These are phyloP conservation scores for Aureobasidium melanogenum DNA, from an alignment of 2,329 filamentous ascomycete genomes.

Conservation along the genomic window DNA sequence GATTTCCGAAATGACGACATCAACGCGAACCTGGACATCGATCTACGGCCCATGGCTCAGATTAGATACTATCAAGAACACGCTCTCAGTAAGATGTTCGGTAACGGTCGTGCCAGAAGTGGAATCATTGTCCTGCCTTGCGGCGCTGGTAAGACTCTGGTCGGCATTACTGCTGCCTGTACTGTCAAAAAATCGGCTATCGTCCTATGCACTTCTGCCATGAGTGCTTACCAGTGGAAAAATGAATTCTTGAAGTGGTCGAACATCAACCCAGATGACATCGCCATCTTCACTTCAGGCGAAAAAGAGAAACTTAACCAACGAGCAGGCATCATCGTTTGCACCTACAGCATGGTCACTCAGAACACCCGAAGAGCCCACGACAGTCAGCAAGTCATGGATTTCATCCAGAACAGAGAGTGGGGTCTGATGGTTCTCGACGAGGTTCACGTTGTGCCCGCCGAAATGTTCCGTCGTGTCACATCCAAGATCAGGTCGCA, in stretches of 20 bases:
- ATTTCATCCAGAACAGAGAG: slow-evolving; percentile 78
- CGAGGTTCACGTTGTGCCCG: slow-evolving; percentile 95
- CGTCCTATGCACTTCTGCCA: slow-evolving; percentile 90
- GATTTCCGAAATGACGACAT: slow-evolving; percentile 87
- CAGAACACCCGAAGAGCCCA: slow-evolving; percentile 79
- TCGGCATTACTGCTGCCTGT: slow-evolving; percentile 96
- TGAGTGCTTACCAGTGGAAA: slow-evolving; percentile 96
- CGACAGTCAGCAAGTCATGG: slow-evolving; percentile 96
- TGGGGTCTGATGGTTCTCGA: slow-evolving; percentile 97
- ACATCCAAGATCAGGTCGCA: slow-evolving; percentile 90
- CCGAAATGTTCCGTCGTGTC: slow-evolving; percentile 91
- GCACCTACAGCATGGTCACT: slow-evolving; percentile 98
- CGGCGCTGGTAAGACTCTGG: slow-evolving; percentile 91
- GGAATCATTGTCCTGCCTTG: slow-evolving; percentile 96
- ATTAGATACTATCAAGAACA: slow-evolving; percentile 96
- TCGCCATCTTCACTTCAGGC: slow-evolving; percentile 90
- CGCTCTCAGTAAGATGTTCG: slow-evolving; percentile 98
- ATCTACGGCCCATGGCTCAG: slow-evolving; percentile 77
- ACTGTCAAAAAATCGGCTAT: slow-evolving; percentile 96
- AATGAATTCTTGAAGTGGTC: slow-evolving; percentile 98
- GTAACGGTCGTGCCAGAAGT: slow-evolving; percentile 92
- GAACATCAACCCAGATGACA: slow-evolving; percentile 90
- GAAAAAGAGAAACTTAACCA: slow-evolving; percentile 79
- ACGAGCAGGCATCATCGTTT: slow-evolving; percentile 92
- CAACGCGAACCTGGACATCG: slow-evolving; percentile 89